A percentile compares a stretch with the other conserved stretches of the same genome.
Evolutionary conservation across 2,329 filamentous ascomycete species (phyloP).

Genomic region (Trichophyton benhamiae): DNA sequence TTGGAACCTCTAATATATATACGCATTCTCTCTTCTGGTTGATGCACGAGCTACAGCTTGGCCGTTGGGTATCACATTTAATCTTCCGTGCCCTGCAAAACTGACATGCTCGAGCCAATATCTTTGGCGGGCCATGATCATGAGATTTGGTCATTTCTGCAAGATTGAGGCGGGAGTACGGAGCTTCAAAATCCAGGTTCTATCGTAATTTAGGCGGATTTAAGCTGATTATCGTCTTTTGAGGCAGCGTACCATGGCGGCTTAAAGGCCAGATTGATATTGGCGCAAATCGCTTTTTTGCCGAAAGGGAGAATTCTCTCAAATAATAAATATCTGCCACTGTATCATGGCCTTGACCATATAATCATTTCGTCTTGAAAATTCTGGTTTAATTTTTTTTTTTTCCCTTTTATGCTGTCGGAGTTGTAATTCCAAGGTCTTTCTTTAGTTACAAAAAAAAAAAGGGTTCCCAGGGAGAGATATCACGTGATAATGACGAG

Average conservation of each 20-base stretch:
- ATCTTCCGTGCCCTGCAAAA: slow-evolving; percentile 26
- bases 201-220: neutral
- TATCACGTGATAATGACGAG: neutral
- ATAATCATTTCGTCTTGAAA: neutral
- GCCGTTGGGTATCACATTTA: slow-evolving; percentile 25
- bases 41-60: slow-evolving; percentile 25
- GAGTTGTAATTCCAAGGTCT: neutral
- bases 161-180: neutral
- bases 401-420: neutral
- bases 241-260: neutral
- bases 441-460: neutral
- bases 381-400: neutral
- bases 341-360: neutral
- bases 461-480: neutral
- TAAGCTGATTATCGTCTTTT: neutral
- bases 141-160: slow-evolving; percentile 10
- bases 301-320: neutral
- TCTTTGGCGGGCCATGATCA: slow-evolving; percentile 12
- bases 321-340: neutral
- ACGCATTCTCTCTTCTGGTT: slow-evolving; percentile 16
- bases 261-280: neutral
- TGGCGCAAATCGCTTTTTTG: neutral
- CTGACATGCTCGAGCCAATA: slow-evolving; percentile 22
- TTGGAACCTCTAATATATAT: slow-evolving; percentile 15
- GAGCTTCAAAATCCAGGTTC: neutral